phyloP scores from a whole-genome alignment of 306 rosid species.

The Malus sylvestris region DNA sequence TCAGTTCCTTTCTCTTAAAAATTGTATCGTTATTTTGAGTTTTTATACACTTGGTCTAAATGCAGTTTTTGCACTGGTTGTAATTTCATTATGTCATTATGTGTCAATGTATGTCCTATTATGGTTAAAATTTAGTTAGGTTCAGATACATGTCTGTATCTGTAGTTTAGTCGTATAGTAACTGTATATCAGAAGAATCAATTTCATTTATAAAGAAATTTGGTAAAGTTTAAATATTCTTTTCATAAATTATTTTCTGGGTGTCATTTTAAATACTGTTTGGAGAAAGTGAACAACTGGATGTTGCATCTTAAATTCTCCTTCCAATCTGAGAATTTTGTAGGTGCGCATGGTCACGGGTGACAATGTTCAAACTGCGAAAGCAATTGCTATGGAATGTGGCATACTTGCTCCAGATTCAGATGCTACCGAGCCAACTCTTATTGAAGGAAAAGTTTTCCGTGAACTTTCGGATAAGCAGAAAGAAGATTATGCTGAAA shows the following conservation, averaged over 20 bases:
- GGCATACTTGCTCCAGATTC: constrained; percentile 62
- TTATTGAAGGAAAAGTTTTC: constrained; percentile 76
- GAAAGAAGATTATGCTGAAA: constrained; percentile 57
- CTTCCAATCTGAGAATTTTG: background rate
- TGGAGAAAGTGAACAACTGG: background rate
- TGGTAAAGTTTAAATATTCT: background rate
- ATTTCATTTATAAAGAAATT: background rate
- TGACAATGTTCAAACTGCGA: constrained; percentile 86
- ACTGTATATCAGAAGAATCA: background rate
- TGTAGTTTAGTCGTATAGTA: background rate
- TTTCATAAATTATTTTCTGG: background rate
- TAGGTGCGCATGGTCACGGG: constrained; percentile 96
- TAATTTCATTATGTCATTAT: background rate
- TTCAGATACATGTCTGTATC: background rate
- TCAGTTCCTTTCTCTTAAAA: background rate
- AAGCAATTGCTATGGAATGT: constrained; percentile 86
- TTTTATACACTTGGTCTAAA: background rate
- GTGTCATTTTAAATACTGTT: background rate
- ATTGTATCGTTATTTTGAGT: background rate
- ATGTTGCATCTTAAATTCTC: background rate
- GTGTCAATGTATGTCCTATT: background rate
- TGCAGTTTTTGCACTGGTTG: background rate
- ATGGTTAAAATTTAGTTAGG: background rate
- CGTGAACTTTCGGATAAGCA: constrained; percentile 46
- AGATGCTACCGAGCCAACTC: constrained; percentile 48